These are phyloP conservation scores for Termitomyces sp. DNA, from an alignment of 768 basidiomycete species.

Conservation along the genomic window DNA sequence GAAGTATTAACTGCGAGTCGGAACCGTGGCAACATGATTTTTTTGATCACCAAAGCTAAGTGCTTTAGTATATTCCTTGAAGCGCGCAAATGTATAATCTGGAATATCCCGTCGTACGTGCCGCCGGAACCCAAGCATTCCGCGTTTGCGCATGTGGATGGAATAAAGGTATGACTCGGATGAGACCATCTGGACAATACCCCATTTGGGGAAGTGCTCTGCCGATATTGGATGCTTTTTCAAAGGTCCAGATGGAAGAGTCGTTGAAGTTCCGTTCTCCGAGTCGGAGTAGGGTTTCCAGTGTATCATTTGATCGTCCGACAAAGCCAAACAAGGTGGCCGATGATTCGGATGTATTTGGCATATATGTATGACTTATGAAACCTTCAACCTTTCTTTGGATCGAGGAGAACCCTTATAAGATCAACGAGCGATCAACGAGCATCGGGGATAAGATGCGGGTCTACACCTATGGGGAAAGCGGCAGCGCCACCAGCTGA, in stretches of 20 bases:
- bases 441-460: not conserved
- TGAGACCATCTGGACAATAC: not conserved
- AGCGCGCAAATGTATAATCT: not conserved
- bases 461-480: not conserved
- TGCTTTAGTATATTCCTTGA: constrained; percentile 1
- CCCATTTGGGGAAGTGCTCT: not conserved
- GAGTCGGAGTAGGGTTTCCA: constrained; percentile 2
- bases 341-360: not conserved
- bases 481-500: constrained; percentile 1
- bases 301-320: not conserved
- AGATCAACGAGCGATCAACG: too few relatives aligned
- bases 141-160: not conserved
- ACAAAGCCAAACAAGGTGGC: not conserved
- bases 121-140: not conserved
- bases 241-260: not conserved
- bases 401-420: not conserved
- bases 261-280: not conserved
- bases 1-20: not conserved
- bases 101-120: not conserved
- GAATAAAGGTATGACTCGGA: not conserved
- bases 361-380: not conserved
- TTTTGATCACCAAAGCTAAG: not conserved
- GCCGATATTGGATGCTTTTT: not conserved
- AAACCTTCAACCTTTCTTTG: not conserved
- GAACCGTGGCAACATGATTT: not conserved